Base-by-base conservation (phyloP, 352 stramenopile genomes). In the Pythium insidiosum region DNA sequence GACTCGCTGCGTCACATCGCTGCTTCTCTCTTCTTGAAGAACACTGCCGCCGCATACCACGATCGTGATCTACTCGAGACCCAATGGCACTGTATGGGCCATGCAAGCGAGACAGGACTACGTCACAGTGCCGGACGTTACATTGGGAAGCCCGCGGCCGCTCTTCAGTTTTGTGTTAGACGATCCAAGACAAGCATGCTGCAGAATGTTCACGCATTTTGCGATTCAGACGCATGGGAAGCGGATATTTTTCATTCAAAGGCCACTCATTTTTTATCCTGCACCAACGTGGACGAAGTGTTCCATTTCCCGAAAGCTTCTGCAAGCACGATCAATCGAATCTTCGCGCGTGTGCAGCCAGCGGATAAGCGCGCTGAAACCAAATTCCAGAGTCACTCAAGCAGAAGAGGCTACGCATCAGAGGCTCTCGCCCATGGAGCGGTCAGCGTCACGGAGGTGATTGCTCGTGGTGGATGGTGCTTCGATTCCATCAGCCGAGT, bases 191-290 rank as follows among this genome's bases (percentile, higher is more conserved):
- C 38, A 18, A 44, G 38, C 24, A 44, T 16, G n/a, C n/a, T n/a
- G n/a, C 38, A 44, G 18, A 11, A 21, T 33, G 10, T 44, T 6
- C 38, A 21, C 18, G 38, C 21, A 12, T 44, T 44, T 20, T 44
- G 38, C 18, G 38, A 44, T 20, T 30, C 38, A 4, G 23, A 44
- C 21, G 6, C 38, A 13, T 44, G 38, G 38, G 38, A 44, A 33
- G 21, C 38, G 10, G 38, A 44, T 44, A 44, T 44, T 44, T 22
- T n/a, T n/a, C n/a, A 33, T 33, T 20, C 22, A 44, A 44, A 44
- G 33, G 24, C 38, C 4, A 34, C 21, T 19, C 23, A 33, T 19
- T 23, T 44, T 5, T 19, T 44, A 6, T 21, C 38, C 7, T 34
- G 38, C 23, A 5, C 23, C 6, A 44, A 44, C 38, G 21, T 33